A percentile compares a stretch with the other conserved stretches of the same genome.
These are phyloP conservation scores for Suillus fuscotomentosus DNA, from an alignment of 768 basidiomycete species.

Conservation along the genomic window DNA sequence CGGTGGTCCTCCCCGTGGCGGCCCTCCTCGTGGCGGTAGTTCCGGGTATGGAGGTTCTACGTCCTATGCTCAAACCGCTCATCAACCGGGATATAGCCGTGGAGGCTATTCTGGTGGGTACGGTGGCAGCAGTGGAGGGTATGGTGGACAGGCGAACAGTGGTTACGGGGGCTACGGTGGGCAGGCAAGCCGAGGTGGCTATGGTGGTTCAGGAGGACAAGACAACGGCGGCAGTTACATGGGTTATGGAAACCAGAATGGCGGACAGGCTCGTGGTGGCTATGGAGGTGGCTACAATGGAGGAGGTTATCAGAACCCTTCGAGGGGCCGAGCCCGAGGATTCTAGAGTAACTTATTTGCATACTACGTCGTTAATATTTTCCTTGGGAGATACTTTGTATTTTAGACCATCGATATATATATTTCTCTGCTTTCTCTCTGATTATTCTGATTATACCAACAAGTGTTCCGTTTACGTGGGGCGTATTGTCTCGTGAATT, in stretches of 20 bases:
- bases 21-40: constrained; percentile 18
- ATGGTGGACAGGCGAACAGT: constrained; percentile 14
- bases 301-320: constrained; percentile 22
- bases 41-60: constrained; percentile 20
- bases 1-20: constrained; percentile 10
- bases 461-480: no score
- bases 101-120: constrained; percentile 25
- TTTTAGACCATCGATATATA: constrained; percentile 10
- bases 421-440: constrained; percentile 12
- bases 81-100: constrained; percentile 22
- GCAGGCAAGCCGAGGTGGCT: constrained; percentile 25
- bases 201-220: constrained; percentile 33
- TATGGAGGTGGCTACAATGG: constrained; percentile 26
- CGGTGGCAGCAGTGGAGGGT: constrained; percentile 5
- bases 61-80: constrained; percentile 17
- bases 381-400: not conserved
- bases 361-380: constrained; percentile 18
- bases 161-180: constrained; percentile 14
- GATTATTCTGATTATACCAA: not conserved
- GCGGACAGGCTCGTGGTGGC: constrained; percentile 16
- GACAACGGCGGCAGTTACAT: constrained; percentile 40
- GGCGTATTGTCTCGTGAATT: no score
- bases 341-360: constrained; percentile 37
- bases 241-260: constrained; percentile 27
- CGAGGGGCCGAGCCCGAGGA: constrained; percentile 51